Percentiles rank a stretch among this genome's conserved stretches.
phyloP scores from a whole-genome alignment of 2,329 filamentous ascomycete species.

The Achaetomium macrosporum region DNA sequence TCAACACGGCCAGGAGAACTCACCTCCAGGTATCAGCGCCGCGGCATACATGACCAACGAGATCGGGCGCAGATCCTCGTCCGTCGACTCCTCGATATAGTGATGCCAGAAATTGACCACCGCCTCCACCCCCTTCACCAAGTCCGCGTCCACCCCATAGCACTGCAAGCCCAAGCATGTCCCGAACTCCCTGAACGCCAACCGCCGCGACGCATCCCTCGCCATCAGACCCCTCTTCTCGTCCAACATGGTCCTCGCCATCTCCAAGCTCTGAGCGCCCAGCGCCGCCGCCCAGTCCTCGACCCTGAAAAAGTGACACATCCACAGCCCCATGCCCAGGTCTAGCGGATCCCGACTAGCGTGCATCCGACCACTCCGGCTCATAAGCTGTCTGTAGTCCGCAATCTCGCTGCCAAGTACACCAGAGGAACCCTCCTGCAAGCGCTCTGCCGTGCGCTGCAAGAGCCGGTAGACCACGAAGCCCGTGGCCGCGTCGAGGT shows the following conservation, averaged over 20 bases:
- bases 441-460: constrained; percentile 34
- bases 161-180: constrained; percentile 44
- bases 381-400: constrained; percentile 46
- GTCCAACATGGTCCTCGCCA: constrained; percentile 25
- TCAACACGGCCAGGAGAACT: not conserved
- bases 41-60: constrained; percentile 53
- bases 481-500: constrained; percentile 51
- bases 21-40: constrained; percentile 49
- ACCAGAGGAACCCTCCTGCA: constrained; percentile 22
- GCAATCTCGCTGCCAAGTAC: constrained; percentile 43
- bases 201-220: constrained; percentile 27
- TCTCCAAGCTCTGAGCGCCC: constrained; percentile 26
- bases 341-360: constrained; percentile 48
- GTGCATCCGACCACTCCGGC: constrained; percentile 36
- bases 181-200: constrained; percentile 52
- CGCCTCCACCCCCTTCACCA: constrained; percentile 24
- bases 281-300: constrained; percentile 44
- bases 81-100: constrained; percentile 29
- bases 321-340: constrained; percentile 55
- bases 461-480: constrained; percentile 46
- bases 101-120: constrained; percentile 33
- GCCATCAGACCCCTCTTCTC: constrained; percentile 20
- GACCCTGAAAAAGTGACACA: constrained; percentile 43
- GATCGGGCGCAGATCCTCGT: constrained; percentile 45
- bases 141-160: constrained; percentile 31